Evolutionary conservation across 208 protist genomes (phyloP).

Genomic region (Trypanosoma caninum): DNA sequence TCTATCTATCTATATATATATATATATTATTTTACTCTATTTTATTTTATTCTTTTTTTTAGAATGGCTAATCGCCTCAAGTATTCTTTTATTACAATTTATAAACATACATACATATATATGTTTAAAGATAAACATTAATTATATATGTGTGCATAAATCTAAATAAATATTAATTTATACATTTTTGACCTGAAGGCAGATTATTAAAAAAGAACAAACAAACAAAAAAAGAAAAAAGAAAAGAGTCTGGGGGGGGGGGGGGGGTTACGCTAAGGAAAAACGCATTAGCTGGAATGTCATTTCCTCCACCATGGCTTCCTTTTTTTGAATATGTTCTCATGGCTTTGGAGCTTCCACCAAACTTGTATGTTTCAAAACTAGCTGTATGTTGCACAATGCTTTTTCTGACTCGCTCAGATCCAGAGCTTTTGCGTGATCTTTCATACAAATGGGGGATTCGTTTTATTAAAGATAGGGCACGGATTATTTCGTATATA

Average conservation of each 20-base stretch:
- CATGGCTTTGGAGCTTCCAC: constrained; percentile 70
- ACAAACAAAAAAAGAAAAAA: background rate
- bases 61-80: too few relatives aligned
- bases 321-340: constrained; percentile 84
- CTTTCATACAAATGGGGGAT: constrained; percentile 77
- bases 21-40: background rate
- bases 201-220: background rate
- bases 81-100: too few relatives aligned
- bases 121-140: too few relatives aligned
- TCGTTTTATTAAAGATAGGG: constrained; percentile 62
- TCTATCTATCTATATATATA: background rate
- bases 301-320: constrained; percentile 43
- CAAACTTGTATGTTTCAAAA: constrained; percentile 82
- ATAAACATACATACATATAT: too few relatives aligned
- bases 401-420: constrained; percentile 74
- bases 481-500: constrained; percentile 43
- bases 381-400: constrained; percentile 74
- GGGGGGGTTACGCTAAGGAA: background rate
- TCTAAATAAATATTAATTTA: background rate
- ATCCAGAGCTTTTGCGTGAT: constrained; percentile 53
- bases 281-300: constrained; percentile 20
- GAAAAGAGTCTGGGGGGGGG: background rate
- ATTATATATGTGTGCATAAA: constrained; percentile 1
- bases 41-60: constrained; percentile 9
- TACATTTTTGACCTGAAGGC: background rate